Evolutionary conservation across 768 basidiomycete genomes (phyloP).

Genomic region (Termitomyces bulborhizus): DNA sequence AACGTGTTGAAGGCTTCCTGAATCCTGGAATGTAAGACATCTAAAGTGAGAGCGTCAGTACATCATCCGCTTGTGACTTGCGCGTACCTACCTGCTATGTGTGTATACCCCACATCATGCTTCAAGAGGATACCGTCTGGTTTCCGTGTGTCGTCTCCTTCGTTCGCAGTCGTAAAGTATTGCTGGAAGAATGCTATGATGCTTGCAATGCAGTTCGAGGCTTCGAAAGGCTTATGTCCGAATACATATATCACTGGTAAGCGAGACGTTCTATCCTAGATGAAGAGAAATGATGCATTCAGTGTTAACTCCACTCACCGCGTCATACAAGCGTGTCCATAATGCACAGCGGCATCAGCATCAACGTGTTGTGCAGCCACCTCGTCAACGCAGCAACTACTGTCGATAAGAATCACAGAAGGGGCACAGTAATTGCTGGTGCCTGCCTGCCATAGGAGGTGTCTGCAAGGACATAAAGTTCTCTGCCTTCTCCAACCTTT

Average conservation of each 20-base stretch:
- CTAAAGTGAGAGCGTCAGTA: slow-evolving; percentile 19
- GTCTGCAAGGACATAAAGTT: slow-evolving; percentile 19
- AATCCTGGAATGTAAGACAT: slow-evolving; percentile 24
- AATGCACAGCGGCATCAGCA: slow-evolving; percentile 21
- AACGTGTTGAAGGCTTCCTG: slow-evolving; percentile 18
- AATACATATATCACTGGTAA: slow-evolving; percentile 90
- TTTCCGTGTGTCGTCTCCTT: slow-evolving; percentile 4
- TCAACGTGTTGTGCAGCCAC: slow-evolving; percentile 92
- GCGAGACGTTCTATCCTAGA: slow-evolving; percentile 61
- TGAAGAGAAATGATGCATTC: not conserved
- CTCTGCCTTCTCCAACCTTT: slow-evolving; percentile 15
- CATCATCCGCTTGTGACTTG: too few relatives aligned
- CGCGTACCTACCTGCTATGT: slow-evolving; percentile 47
- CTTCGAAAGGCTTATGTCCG: slow-evolving; percentile 64
- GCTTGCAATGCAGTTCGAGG: slow-evolving; percentile 39
- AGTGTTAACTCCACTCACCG: slow-evolving; percentile 46
- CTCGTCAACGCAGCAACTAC: slow-evolving; percentile 94
- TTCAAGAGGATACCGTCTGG: slow-evolving; percentile 45
- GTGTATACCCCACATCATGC: slow-evolving; percentile 75
- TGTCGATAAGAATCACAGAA: slow-evolving; percentile 5
- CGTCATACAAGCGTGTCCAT: slow-evolving; percentile 81
- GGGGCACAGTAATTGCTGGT: slow-evolving; percentile 8
- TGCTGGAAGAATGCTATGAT: slow-evolving; percentile 29
- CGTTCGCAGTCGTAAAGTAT: not conserved
- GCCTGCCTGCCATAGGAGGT: slow-evolving; percentile 91